phyloP scores from a whole-genome alignment of 345 rosid genomes.

The Linum usitatissimum region DNA sequence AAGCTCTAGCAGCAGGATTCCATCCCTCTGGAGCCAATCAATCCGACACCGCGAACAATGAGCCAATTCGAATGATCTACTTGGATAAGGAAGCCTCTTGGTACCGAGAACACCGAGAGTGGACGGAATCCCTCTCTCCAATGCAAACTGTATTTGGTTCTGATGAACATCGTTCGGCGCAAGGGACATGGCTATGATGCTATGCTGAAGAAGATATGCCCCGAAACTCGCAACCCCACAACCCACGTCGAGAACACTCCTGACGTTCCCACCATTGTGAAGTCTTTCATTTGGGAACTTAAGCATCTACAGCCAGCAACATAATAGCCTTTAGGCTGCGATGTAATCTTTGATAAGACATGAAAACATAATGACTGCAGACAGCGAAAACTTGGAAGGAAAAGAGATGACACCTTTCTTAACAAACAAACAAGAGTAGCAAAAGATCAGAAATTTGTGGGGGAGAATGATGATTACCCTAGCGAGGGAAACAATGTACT shows the following conservation, averaged over 20 bases:
- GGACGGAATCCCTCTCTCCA: slow-evolving; percentile 94
- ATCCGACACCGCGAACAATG: slow-evolving; percentile 96
- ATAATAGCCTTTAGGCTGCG: not conserved
- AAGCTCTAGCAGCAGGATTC: slow-evolving; percentile 79
- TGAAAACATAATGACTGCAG: not conserved
- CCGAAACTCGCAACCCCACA: slow-evolving; percentile 99
- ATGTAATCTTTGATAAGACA: not conserved
- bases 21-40: slow-evolving; percentile 98
- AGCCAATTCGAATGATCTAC: slow-evolving; percentile 92
- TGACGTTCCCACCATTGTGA: slow-evolving; percentile 62
- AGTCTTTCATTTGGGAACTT: slow-evolving; percentile 85
- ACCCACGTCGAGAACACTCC: slow-evolving; percentile 93
- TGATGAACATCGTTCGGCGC: slow-evolving; percentile 98
- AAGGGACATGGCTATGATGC: slow-evolving; percentile 81
- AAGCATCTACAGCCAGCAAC: slow-evolving; percentile 67
- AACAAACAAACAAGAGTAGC: slow-evolving; percentile 7
- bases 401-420: not conserved
- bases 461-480: slow-evolving; percentile 32
- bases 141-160: slow-evolving; percentile 94
- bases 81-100: slow-evolving; percentile 91
- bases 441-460: slow-evolving; percentile 4
- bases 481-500: slow-evolving; percentile 77
- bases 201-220: slow-evolving; percentile 79
- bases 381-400: not conserved
- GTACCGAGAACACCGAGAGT: slow-evolving; percentile 93